Evolutionary conservation across 306 rosid species (phyloP).

Genomic region (Myrica gale): DNA sequence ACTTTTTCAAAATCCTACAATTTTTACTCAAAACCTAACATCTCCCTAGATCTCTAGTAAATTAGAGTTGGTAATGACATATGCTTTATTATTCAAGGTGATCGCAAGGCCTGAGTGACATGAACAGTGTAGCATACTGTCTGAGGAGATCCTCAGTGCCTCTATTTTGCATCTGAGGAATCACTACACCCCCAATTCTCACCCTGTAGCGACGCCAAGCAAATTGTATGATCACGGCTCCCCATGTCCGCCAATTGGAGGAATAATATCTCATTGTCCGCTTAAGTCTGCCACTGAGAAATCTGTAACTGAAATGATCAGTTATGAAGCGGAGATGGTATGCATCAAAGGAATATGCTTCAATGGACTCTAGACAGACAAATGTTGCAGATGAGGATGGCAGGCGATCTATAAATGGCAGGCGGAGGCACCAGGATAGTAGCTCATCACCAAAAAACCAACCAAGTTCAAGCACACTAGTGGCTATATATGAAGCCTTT

Average conservation of each 20-base stretch:
- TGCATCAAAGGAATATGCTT: conserved; percentile 33
- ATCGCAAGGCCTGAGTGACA: conserved; percentile 38
- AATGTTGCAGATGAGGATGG: conserved; percentile 41
- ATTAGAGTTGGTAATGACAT: too few species aligned
- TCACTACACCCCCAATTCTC: not conserved
- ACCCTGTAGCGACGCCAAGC: conserved; percentile 35
- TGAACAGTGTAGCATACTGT: conserved; percentile 22
- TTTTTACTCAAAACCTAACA: too few species aligned
- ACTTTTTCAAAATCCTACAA: too few species aligned
- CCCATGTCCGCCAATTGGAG: conserved; percentile 46
- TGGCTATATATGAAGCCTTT: conserved; percentile 29
- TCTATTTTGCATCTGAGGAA: not conserved
- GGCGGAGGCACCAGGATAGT: conserved; percentile 40
- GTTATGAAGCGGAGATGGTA: conserved; percentile 27
- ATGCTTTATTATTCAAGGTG: conserved; percentile 25
- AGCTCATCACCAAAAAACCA: conserved; percentile 44
- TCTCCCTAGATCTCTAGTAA: too few species aligned
- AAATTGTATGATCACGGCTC: conserved; percentile 36
- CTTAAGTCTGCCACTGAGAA: conserved; percentile 20
- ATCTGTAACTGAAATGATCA: conserved; percentile 35
- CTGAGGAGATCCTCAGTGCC: conserved; percentile 22
- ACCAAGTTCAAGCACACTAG: conserved; percentile 31
- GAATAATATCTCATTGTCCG: conserved; percentile 37
- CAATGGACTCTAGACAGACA: conserved; percentile 19
- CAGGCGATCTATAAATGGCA: conserved; percentile 20